Conservation (phyloP, 495 filamentous ascomycete species). For the Neurospora cerealis region DNA sequence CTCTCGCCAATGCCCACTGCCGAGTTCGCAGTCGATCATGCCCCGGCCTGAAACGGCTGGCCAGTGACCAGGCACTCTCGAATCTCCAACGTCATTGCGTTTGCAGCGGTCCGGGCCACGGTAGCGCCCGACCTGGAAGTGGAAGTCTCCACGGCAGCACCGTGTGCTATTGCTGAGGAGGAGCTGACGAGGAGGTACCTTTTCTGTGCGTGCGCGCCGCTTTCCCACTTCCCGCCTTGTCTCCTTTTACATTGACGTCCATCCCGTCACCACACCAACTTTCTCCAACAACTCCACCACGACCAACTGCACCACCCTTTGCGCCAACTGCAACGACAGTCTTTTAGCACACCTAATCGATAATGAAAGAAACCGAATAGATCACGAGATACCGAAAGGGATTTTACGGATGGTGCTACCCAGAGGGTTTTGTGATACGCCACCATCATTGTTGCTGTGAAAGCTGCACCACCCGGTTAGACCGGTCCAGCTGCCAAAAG, state of each 20-base stretch:
- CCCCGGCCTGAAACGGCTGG: neutral
- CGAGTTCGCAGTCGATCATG: neutral
- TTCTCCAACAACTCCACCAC: neutral
- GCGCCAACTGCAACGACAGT: neutral
- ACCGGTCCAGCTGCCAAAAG: neutral
- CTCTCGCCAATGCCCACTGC: neutral
- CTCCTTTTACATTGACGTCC: neutral
- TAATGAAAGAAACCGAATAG: neutral
- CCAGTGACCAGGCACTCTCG: neutral
- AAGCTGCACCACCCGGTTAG: neutral
- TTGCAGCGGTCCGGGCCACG: neutral
- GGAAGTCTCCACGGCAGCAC: neutral
- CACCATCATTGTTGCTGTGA: neutral
- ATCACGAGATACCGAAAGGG: neutral
- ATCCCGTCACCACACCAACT: neutral
- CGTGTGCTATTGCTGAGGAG: neutral
- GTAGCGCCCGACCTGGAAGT: neutral
- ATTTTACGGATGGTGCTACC: neutral
- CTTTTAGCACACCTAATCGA: neutral
- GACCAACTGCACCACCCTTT: neutral
- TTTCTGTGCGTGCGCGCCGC: neutral
- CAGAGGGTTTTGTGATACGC: neutral
- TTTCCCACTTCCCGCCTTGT: neutral
- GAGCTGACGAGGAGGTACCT: neutral
- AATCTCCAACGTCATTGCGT: neutral